These are phyloP conservation scores for Sonneratia caseolaris DNA, from an alignment of 345 rosid species.

Conservation along the genomic window DNA sequence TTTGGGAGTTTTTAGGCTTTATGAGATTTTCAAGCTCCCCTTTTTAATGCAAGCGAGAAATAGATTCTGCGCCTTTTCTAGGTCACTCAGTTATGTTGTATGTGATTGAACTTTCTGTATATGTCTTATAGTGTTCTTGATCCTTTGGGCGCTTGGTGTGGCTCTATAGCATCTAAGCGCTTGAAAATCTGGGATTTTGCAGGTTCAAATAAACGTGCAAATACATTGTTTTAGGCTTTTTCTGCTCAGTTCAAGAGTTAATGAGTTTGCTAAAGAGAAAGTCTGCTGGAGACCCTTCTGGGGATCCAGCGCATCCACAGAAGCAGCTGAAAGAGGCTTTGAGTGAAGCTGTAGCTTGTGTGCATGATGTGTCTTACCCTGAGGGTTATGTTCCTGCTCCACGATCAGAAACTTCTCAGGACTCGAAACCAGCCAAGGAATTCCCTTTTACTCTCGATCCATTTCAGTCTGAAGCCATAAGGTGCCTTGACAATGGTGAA, in stretches of 20 bases:
- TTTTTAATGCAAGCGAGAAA: not conserved
- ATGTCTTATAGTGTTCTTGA: too few relatives aligned
- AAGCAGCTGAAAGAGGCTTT: constrained; percentile 33
- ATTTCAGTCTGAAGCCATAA: constrained; percentile 91
- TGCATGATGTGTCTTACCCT: constrained; percentile 83
- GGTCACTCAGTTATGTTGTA: not conserved
- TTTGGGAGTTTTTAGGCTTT: too few relatives aligned
- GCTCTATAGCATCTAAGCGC: not conserved
- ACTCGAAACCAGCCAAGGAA: constrained; percentile 63
- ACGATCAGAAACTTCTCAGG: constrained; percentile 17
- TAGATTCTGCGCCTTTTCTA: not conserved
- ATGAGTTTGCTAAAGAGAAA: constrained; percentile 69
- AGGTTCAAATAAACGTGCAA: not conserved
- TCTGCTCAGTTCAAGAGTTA: not conserved
- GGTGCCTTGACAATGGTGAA: constrained; percentile 75
- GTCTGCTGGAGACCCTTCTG: constrained; percentile 26
- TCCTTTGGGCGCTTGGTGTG: not conserved
- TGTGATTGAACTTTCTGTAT: not conserved
- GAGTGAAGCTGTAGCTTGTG: constrained; percentile 40
- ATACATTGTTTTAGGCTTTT: not conserved
- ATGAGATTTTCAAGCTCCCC: not conserved
- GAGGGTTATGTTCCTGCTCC: constrained; percentile 41
- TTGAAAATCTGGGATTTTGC: not conserved
- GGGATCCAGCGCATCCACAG: constrained; percentile 25
- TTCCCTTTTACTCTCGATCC: constrained; percentile 90